Evolutionary conservation across 2,329 filamentous ascomycete species (phyloP).

Genomic region (Orbilia blumenaviensis): DNA sequence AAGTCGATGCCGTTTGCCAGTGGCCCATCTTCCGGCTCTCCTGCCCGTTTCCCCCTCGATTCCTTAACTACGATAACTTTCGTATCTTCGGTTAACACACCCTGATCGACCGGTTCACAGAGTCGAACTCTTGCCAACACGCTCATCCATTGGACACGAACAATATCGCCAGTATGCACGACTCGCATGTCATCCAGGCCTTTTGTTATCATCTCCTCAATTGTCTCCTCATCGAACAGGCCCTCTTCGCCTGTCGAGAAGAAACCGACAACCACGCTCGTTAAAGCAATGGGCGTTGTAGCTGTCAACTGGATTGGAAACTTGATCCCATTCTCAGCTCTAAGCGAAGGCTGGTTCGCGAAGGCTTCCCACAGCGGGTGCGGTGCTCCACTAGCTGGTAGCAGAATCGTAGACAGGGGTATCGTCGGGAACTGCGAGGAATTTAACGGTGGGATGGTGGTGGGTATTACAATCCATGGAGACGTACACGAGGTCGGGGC

Average conservation of each 20-base stretch:
- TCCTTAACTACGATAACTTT: conserved; percentile 75
- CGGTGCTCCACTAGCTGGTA: conserved; percentile 72
- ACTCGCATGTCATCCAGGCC: conserved; percentile 77
- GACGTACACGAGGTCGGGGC: conserved; percentile 67
- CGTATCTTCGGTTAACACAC: conserved; percentile 77
- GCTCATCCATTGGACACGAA: conserved; percentile 62
- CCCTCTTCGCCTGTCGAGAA: conserved; percentile 52
- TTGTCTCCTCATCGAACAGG: conserved; percentile 57
- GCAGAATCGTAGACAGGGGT: conserved; percentile 79
- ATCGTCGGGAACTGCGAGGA: conserved; percentile 69
- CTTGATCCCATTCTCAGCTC: conserved; percentile 53
- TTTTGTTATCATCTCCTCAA: conserved; percentile 72
- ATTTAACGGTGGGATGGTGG: conserved; percentile 66
- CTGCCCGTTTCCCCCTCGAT: conserved; percentile 22
- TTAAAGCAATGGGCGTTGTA: conserved; percentile 44
- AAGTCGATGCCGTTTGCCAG: conserved; percentile 61
- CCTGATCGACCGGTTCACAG: conserved; percentile 95
- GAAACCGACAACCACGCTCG: conserved; percentile 48
- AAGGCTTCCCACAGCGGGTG: conserved; percentile 59
- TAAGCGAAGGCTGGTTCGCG: conserved; percentile 48
- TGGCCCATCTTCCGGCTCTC: conserved; percentile 62
- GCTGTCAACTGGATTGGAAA: conserved; percentile 51
- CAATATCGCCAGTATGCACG: conserved; percentile 83
- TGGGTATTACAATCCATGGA: conserved; percentile 85
- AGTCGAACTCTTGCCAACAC: conserved; percentile 81